Evolutionary conservation across 176 grass and related monocot species (phyloP).

Genomic region (Ampelocalamus luodianensis): DNA sequence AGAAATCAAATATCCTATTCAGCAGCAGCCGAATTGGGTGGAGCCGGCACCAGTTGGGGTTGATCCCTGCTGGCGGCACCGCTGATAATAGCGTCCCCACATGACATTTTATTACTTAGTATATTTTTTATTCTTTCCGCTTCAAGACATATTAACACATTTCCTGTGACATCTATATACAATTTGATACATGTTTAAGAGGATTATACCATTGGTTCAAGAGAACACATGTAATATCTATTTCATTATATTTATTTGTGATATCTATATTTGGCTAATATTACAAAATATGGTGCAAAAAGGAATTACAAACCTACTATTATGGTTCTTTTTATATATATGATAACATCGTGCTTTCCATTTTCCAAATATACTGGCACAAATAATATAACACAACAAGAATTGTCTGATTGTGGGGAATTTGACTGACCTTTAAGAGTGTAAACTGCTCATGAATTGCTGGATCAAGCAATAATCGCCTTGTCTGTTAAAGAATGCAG

Average conservation of each 20-base stretch:
- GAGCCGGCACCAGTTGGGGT: too few relatives aligned
- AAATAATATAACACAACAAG: conserved; percentile 23
- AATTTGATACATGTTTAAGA: conserved; percentile 6
- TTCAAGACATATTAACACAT: neutral
- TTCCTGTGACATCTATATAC: neutral
- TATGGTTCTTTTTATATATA: neutral
- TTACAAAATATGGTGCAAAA: neutral
- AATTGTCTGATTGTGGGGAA: neutral
- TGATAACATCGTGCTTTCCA: neutral
- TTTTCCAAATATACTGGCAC: conserved; percentile 12
- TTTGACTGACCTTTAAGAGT: conserved; percentile 70
- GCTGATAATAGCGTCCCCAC: too few relatives aligned
- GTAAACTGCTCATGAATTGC: conserved; percentile 99
- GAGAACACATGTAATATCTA: neutral
- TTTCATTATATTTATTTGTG: neutral
- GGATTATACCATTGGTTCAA: conserved; percentile 17
- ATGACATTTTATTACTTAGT: neutral
- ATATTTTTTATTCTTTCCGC: neutral
- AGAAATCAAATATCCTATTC: too few relatives aligned
- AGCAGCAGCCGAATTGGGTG: too few relatives aligned
- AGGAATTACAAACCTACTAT: neutral
- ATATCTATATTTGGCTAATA: neutral
- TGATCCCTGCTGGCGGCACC: too few relatives aligned
- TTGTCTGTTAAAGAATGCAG: conserved; percentile 66
- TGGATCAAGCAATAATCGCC: conserved; percentile 95